Percentiles rank a stretch among this genome's conserved stretches.
Evolutionary conservation across 1,284 basidiomycete genomes (phyloP).

Genomic region (Amylostereum areolatum): DNA sequence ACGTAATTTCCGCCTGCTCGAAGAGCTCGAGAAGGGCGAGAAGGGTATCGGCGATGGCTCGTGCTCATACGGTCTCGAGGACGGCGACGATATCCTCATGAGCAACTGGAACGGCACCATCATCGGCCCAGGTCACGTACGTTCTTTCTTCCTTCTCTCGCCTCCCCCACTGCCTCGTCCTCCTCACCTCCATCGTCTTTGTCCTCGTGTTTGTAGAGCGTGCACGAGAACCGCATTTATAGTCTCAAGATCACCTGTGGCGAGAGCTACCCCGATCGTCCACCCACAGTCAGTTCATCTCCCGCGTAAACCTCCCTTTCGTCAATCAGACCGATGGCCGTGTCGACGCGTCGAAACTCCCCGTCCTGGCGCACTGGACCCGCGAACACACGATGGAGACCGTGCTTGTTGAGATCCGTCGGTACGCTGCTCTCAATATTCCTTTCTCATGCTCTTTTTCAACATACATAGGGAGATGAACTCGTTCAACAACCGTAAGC

Average conservation of each 20-base stretch:
- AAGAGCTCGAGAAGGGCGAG: constrained; percentile 99
- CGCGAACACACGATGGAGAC: constrained; percentile 78
- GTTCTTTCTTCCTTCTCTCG: constrained; percentile 22
- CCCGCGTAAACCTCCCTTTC: constrained; percentile 93
- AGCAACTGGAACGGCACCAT: constrained; percentile 98
- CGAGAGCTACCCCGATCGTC: constrained; percentile 74
- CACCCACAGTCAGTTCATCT: constrained; percentile 84
- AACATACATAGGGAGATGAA: constrained; percentile 80
- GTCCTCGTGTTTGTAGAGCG: constrained; percentile 50
- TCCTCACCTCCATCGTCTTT: constrained; percentile 3
- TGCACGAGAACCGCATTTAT: constrained; percentile 99
- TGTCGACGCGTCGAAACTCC: constrained; percentile 69
- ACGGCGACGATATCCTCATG: constrained; percentile 94
- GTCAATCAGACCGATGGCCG: constrained; percentile 73
- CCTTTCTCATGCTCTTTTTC: not conserved
- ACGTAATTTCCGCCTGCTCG: constrained; percentile 91
- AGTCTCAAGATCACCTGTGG: constrained; percentile 89
- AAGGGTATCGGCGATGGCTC: constrained; percentile 98
- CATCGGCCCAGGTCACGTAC: constrained; percentile 93
- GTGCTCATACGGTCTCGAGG: constrained; percentile 92
- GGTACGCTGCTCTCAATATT: constrained; percentile 41
- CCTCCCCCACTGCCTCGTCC: constrained; percentile 11
- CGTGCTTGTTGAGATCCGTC: constrained; percentile 85
- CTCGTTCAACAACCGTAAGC: constrained; percentile 84
- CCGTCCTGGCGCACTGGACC: constrained; percentile 70